A percentile compares a stretch with the other conserved stretches of the same genome.
Evolutionary conservation across 2,329 filamentous ascomycete genomes (phyloP).

Genomic region (Rutstroemia sp.): DNA sequence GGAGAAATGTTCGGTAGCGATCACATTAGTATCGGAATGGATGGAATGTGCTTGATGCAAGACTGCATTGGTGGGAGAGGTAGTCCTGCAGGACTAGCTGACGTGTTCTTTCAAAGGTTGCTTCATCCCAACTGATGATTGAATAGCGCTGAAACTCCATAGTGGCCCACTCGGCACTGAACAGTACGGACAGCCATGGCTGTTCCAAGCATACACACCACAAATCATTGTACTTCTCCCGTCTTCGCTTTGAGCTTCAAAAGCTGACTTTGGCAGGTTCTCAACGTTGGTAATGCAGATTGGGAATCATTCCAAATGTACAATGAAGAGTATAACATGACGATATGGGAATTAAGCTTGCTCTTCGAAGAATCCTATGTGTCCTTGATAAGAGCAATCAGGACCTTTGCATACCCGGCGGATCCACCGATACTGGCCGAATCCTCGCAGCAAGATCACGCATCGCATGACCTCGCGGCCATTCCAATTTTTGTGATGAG

Average conservation of each 20-base stretch:
- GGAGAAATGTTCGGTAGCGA: conserved; percentile 32
- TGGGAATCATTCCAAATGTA: conserved; percentile 27
- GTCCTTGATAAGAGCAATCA: conserved; percentile 30
- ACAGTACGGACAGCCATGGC: conserved; percentile 30
- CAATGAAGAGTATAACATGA: conserved; percentile 26
- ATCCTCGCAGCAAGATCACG: conserved; percentile 10
- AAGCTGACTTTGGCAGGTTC: conserved; percentile 18
- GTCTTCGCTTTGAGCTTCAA: neutral
- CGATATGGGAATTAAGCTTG: conserved; percentile 24
- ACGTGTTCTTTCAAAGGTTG: conserved; percentile 26
- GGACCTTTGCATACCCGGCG: conserved; percentile 22
- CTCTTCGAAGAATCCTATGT: conserved; percentile 31
- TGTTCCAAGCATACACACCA: conserved; percentile 30
- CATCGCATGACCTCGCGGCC: conserved; percentile 19
- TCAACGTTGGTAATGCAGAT: conserved; percentile 30
- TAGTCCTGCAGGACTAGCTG: conserved; percentile 20
- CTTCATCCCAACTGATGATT: neutral
- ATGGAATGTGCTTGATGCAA: conserved; percentile 31
- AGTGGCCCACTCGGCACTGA: conserved; percentile 25
- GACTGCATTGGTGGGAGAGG: conserved; percentile 30
- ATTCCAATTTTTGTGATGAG: conserved; percentile 33
- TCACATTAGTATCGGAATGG: conserved; percentile 28
- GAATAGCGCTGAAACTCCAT: conserved; percentile 15
- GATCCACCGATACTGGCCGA: conserved; percentile 10
- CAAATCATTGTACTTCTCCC: conserved; percentile 27